Percentiles rank a stretch among this genome's conserved stretches.
Evolutionary conservation across 73 alveolate genomes (phyloP).

Genomic region (Paramecium octaurelia): DNA sequence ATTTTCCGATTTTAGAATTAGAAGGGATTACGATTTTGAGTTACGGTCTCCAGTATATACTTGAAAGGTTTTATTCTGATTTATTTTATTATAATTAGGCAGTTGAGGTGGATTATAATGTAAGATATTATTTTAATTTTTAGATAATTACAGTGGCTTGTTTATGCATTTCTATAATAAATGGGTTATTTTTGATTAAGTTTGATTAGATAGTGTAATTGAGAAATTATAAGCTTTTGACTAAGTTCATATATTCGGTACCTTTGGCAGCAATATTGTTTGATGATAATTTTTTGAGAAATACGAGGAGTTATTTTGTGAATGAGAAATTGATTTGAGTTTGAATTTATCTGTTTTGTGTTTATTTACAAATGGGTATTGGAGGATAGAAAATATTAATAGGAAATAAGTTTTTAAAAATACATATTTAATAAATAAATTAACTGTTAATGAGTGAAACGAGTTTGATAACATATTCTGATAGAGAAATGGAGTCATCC

Average conservation of each 20-base stretch:
- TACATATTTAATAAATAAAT: neutral
- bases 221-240: neutral
- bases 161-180: neutral
- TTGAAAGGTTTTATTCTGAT: neutral
- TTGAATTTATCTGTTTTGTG: neutral
- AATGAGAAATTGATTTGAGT: neutral
- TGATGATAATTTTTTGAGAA: neutral
- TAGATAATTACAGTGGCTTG: neutral
- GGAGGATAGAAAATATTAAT: neutral
- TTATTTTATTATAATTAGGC: neutral
- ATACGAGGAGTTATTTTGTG: neutral
- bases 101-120: neutral
- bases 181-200: neutral
- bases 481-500: neutral
- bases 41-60: neutral
- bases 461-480: neutral
- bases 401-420: neutral
- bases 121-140: neutral
- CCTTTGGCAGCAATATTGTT: neutral
- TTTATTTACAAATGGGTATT: neutral
- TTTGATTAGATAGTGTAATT: neutral
- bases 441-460: conserved; percentile 45
- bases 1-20: neutral
- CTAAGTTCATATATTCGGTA: neutral
- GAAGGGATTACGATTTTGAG: neutral